Evolutionary conservation across 2,329 filamentous ascomycete genomes (phyloP), one percentile per base, ranked within the genome.

Genomic region (Penicillium sp.): DNA sequence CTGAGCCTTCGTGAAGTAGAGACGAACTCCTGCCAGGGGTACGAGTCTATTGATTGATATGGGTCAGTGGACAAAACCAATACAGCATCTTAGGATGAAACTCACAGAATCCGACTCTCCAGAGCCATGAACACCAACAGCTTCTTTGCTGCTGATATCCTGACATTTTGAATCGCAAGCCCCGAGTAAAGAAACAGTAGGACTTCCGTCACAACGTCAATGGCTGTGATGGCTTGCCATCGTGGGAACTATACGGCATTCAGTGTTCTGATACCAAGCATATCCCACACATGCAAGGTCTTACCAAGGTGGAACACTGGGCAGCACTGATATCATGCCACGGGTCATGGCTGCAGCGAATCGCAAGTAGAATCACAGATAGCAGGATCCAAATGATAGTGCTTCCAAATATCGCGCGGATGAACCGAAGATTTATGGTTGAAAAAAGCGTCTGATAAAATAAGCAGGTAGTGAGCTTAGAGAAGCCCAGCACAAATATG

Each of bases 101-200:
- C 42, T 16, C 14, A 45, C 42, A 45, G 2, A 9, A 45, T 11
- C 7, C 71, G 33, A 37, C 42, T 41, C 10, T 48, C 48, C 4
- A 51, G 37, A 15, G 39, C 43, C 2, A 33, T 28, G 7, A 48
- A 33, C 2, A 48, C 42, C 19, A 48, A 21, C 5, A 51, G n/a
- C 15, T 48, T 51, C 21, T 51, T 39, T 7, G 29, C 27, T 7
- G 35, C 32, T 2, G 48, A 46, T 2, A 51, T 51, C n/a, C 16
- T 39, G 32, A 51, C 43, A 26, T 30, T 36, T 17, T 28, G 14
- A 13, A 51, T 43, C 18, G 48, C 48, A 23, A 48, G 25, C 17
- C 23, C 41, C 2, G 42, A 35, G 15, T 48, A 46, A 2, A 43
- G 1, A 14, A 48, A 34, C 1, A 51, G 39, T 4, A 48, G 5